Percentiles rank a stretch among this genome's conserved stretches.
These are phyloP conservation scores for Xylariales sp. DNA, from an alignment of 2,329 filamentous ascomycete species.

Conservation along the genomic window DNA sequence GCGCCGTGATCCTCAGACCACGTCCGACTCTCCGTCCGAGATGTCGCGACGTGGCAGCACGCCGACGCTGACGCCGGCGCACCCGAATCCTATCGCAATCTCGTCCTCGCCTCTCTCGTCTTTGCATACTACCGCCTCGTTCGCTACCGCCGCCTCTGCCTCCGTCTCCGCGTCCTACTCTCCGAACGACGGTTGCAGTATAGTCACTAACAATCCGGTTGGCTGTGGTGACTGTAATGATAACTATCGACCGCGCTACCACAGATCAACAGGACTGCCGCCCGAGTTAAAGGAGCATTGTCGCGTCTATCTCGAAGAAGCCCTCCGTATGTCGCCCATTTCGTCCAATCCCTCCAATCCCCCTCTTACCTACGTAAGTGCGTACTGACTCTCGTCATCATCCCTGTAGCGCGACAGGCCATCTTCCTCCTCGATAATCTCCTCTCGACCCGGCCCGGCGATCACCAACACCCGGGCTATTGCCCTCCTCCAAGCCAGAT, in stretches of 20 bases:
- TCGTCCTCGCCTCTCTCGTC: slow-evolving; percentile 33
- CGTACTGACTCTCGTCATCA: background rate
- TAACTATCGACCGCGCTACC: slow-evolving; percentile 56
- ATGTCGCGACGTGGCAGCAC: slow-evolving; percentile 27
- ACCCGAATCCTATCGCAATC: slow-evolving; percentile 1
- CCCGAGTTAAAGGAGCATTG: slow-evolving; percentile 74
- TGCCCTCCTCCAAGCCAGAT: slow-evolving; percentile 79
- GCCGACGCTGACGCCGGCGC: background rate
- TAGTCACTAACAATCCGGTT: background rate
- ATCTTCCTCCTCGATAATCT: slow-evolving; percentile 73
- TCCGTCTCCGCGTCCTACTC: slow-evolving; percentile 10
- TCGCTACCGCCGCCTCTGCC: slow-evolving; percentile 10
- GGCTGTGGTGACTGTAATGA: background rate
- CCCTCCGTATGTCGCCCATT: slow-evolving; percentile 67
- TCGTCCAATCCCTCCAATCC: slow-evolving; percentile 17
- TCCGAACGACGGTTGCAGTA: slow-evolving; percentile 3
- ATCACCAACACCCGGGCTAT: slow-evolving; percentile 58
- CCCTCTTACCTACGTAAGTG: no score
- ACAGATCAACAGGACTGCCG: slow-evolving; percentile 66
- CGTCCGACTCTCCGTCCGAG: slow-evolving; percentile 6
- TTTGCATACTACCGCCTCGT: slow-evolving; percentile 20
- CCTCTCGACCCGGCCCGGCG: slow-evolving; percentile 62
- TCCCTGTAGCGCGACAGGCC: slow-evolving; percentile 60
- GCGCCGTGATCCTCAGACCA: slow-evolving; percentile 30
- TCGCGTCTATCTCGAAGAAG: slow-evolving; percentile 80